phyloP scores from a whole-genome alignment of 2,329 filamentous ascomycete species.

The Exophiala lecanii-corni region DNA sequence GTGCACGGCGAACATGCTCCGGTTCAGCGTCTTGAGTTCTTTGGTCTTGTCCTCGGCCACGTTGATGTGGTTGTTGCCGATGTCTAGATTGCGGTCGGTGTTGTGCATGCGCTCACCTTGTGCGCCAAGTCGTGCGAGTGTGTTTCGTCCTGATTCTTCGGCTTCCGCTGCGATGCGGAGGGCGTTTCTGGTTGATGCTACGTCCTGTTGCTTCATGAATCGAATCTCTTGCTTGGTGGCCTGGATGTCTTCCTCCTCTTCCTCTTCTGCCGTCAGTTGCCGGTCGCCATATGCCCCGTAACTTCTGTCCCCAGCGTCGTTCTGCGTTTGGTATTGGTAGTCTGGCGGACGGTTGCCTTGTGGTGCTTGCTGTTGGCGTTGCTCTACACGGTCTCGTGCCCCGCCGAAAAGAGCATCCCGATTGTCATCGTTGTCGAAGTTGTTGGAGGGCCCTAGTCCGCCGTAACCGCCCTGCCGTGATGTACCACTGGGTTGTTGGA shows the following conservation, averaged over 20 bases:
- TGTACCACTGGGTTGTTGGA: conserved; percentile 33
- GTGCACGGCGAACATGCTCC: conserved; percentile 85
- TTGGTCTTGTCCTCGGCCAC: conserved; percentile 73
- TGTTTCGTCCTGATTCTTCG: conserved; percentile 66
- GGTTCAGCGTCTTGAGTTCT: conserved; percentile 79
- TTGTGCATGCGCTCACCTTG: conserved; percentile 80
- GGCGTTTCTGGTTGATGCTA: conserved; percentile 66
- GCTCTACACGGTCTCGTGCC: conserved; percentile 47
- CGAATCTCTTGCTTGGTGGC: conserved; percentile 70
- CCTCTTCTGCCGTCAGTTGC: conserved; percentile 75
- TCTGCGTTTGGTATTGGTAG: conserved; percentile 31
- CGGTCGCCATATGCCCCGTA: conserved; percentile 61
- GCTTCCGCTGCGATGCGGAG: conserved; percentile 63
- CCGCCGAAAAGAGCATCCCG: conserved; percentile 57
- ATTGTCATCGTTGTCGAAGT: conserved; percentile 51
- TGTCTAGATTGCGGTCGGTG: conserved; percentile 76
- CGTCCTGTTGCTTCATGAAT: conserved; percentile 71
- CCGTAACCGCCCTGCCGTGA: conserved; percentile 51
- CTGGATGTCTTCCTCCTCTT: conserved; percentile 68
- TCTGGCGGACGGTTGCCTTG: conserved; percentile 27
- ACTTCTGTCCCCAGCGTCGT: conserved; percentile 31
- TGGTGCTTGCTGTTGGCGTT: conserved; percentile 37
- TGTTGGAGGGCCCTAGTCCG: conserved; percentile 48
- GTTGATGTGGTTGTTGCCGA: conserved; percentile 70
- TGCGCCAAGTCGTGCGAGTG: conserved; percentile 66